Conservation (phyloP, 257 asterid genomes). For the Phtheirospermum japonicum region DNA sequence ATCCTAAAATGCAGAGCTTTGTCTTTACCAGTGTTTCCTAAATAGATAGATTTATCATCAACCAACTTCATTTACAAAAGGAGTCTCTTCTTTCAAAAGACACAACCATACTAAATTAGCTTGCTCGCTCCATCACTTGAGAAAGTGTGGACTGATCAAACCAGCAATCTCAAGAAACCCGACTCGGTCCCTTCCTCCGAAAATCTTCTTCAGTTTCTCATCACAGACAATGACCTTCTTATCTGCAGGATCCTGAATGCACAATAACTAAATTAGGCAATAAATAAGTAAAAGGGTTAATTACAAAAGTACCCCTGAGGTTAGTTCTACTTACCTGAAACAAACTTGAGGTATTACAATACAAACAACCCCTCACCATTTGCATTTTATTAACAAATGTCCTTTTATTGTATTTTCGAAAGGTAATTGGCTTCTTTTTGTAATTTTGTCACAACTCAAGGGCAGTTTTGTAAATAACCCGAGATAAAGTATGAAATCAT, state of each 20-base stretch:
- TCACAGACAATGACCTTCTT: constrained; percentile 82
- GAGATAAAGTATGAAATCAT: no score
- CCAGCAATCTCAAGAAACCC: constrained; percentile 98
- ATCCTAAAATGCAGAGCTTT: constrained; percentile 14
- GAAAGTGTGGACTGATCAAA: constrained; percentile 80
- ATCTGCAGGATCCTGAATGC: constrained; percentile 70
- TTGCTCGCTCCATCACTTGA: constrained; percentile 40
- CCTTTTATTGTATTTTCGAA: not conserved
- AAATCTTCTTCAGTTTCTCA: constrained; percentile 77
- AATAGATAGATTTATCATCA: constrained; percentile 22
- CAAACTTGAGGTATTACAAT: not conserved
- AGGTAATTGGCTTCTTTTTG: no score
- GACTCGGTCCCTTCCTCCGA: constrained; percentile 71
- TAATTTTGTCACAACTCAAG: no score
- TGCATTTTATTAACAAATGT: not conserved
- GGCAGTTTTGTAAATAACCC: no score
- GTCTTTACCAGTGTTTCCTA: constrained; percentile 30
- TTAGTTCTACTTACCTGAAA: no score
- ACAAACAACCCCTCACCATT: not conserved
- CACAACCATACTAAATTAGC: not conserved
- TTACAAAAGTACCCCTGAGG: not conserved
- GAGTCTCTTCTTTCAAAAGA: constrained; percentile 23
- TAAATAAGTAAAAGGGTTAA: not conserved
- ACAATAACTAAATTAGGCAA: not conserved
- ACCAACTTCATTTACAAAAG: constrained; percentile 39